Evolutionary conservation across 257 asterid species (phyloP).

Genomic region (Ballota nigra): DNA sequence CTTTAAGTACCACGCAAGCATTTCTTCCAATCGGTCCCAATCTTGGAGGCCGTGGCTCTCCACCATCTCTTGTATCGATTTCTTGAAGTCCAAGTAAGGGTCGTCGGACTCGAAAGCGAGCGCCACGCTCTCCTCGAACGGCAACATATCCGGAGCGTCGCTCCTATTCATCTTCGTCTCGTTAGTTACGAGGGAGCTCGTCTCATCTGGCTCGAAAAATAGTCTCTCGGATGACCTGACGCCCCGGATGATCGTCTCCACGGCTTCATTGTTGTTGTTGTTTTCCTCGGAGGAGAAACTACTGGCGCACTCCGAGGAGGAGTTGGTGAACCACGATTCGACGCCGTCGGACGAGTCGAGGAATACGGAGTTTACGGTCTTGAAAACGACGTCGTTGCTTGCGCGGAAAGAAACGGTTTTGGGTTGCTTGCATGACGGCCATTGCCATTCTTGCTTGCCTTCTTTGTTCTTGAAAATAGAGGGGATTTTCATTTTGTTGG

Average conservation of each 20-base stretch:
- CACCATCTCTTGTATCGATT: slow-evolving; percentile 88
- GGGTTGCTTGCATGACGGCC: slow-evolving; percentile 47
- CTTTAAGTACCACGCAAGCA: slow-evolving; percentile 76
- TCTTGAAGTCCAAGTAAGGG: slow-evolving; percentile 84
- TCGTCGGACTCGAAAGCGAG: slow-evolving; percentile 74
- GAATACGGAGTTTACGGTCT: slow-evolving; percentile 70
- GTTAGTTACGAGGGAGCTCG: slow-evolving; percentile 43
- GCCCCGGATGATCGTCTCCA: slow-evolving; percentile 55
- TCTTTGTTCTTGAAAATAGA: slow-evolving; percentile 41
- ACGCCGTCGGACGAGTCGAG: slow-evolving; percentile 44
- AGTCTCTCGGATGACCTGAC: slow-evolving; percentile 60
- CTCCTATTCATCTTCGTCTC: neutral
- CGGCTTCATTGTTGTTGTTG: slow-evolving; percentile 9
- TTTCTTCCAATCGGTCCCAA: slow-evolving; percentile 79
- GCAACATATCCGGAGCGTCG: slow-evolving; percentile 14
- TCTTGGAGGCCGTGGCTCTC: slow-evolving; percentile 67
- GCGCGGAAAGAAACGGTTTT: slow-evolving; percentile 44
- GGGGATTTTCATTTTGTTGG: slow-evolving; percentile 49
- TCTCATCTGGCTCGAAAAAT: slow-evolving; percentile 66
- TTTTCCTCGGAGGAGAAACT: slow-evolving; percentile 31
- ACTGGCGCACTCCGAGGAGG: slow-evolving; percentile 55
- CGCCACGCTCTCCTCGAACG: slow-evolving; percentile 61
- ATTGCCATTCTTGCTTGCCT: slow-evolving; percentile 39
- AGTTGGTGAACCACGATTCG: slow-evolving; percentile 71
- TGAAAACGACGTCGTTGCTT: slow-evolving; percentile 32